phyloP scores from a whole-genome alignment of 208 protist genomes.

The Angomonas desouzai region DNA sequence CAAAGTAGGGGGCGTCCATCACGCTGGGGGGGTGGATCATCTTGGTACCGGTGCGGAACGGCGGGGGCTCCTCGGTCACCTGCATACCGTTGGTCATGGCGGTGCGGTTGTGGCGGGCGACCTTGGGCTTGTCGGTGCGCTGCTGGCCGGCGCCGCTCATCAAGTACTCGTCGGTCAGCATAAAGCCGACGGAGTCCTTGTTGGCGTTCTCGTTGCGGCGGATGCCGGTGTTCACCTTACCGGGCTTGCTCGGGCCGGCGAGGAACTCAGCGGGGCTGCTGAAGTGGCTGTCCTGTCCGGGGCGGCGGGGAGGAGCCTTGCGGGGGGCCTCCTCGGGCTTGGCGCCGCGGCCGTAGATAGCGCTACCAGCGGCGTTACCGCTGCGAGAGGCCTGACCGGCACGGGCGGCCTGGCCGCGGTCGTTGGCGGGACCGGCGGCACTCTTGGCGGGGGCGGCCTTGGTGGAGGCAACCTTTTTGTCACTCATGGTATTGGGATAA shows the following conservation, averaged over 20 bases:
- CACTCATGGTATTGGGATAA: not conserved
- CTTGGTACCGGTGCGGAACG: slow-evolving; percentile 32
- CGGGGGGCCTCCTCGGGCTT: slow-evolving; percentile 14
- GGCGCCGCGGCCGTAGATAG: slow-evolving; percentile 19
- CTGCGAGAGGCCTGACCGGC: slow-evolving; percentile 26
- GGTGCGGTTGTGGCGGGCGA: not conserved
- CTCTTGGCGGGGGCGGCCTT: not conserved
- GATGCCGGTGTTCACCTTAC: slow-evolving; percentile 44
- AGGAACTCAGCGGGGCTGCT: slow-evolving; percentile 56
- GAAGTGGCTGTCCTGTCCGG: slow-evolving; percentile 27
- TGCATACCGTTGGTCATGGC: slow-evolving; percentile 33
- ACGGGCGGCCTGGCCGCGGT: not conserved
- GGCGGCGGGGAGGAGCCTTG: slow-evolving; percentile 25
- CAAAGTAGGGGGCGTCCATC: slow-evolving; percentile 62
- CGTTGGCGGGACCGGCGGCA: slow-evolving; percentile 14
- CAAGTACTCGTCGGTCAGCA: slow-evolving; percentile 72
- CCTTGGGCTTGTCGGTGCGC: slow-evolving; percentile 12
- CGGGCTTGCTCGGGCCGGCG: slow-evolving; percentile 57
- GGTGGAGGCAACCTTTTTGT: not conserved
- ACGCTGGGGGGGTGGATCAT: slow-evolving; percentile 22
- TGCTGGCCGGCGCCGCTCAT: slow-evolving; percentile 25
- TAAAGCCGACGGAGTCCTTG: slow-evolving; percentile 45
- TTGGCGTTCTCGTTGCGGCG: slow-evolving; percentile 59
- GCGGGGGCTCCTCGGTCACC: slow-evolving; percentile 27
- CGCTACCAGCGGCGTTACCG: slow-evolving; percentile 26